These are phyloP conservation scores for Xylaria venustula DNA, from an alignment of 495 filamentous ascomycete genomes.

Conservation along the genomic window DNA sequence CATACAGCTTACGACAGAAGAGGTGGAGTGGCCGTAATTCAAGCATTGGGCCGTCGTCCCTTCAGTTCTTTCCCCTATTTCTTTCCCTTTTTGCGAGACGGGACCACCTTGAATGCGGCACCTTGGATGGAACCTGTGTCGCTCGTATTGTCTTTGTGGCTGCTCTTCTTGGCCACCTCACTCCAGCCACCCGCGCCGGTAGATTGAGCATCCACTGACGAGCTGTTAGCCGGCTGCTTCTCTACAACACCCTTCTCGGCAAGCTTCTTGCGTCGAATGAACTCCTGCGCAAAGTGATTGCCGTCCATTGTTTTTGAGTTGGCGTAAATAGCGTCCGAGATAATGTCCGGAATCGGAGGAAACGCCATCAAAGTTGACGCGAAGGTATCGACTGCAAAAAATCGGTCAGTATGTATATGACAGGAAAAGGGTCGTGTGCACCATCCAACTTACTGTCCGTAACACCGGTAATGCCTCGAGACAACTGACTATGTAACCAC, in stretches of 20 bases:
- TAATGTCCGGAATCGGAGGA: conserved; percentile 73
- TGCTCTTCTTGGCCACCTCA: conserved; percentile 92
- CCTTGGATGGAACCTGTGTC: conserved; percentile 54
- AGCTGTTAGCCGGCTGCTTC: conserved; percentile 49
- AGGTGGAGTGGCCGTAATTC: too few species aligned
- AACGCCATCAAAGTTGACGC: conserved; percentile 69
- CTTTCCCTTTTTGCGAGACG: conserved; percentile 91
- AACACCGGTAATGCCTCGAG: conserved; percentile 47
- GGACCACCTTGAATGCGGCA: conserved; percentile 82
- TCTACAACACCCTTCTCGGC: conserved; percentile 85
- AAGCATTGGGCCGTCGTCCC: too few species aligned
- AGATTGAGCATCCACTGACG: conserved; percentile 43
- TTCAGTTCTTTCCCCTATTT: conserved; percentile 47
- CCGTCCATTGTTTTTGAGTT: conserved; percentile 84
- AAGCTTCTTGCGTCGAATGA: conserved; percentile 84
- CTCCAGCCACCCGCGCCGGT: conserved; percentile 77
- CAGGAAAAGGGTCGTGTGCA: too few species aligned
- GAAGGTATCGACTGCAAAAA: conserved; percentile 71
- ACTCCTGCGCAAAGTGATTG: conserved; percentile 91
- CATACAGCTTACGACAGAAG: not conserved
- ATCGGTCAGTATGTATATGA: conserved; percentile 30
- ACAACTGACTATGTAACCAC: conserved; percentile 78
- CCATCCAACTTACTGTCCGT: conserved; percentile 43
- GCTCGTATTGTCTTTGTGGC: conserved; percentile 41
- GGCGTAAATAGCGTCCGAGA: conserved; percentile 84